Conservation (phyloP, 192 early-diverging fungal species). For the Mortierella antarctica region DNA sequence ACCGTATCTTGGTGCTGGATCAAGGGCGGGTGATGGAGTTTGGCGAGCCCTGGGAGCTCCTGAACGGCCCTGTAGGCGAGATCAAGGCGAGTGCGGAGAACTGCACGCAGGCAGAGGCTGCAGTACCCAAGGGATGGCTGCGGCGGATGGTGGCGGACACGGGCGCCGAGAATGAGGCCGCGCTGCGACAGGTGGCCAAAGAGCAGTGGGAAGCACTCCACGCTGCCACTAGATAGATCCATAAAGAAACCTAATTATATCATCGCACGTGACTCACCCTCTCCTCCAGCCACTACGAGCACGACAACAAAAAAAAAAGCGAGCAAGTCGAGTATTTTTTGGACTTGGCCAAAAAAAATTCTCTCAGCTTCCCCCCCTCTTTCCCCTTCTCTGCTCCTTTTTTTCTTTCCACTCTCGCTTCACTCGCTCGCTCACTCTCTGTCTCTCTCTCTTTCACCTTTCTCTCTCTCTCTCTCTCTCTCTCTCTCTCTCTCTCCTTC, state of each 20-base stretch:
- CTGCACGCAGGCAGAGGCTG: not conserved
- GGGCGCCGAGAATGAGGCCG: conserved; percentile 40
- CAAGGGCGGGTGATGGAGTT: conserved; percentile 81
- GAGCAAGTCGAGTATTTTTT: conserved; percentile 12
- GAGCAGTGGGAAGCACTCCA: conserved; percentile 42
- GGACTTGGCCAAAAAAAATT: conserved; percentile 20
- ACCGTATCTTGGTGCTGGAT: conserved; percentile 79
- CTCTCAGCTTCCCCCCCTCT: not conserved
- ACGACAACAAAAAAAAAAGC: too few relatives aligned
- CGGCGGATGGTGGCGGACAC: conserved; percentile 51
- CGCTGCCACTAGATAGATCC: too few relatives aligned
- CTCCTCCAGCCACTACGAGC: too few relatives aligned
- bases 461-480: not conserved
- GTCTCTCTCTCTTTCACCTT: not conserved
- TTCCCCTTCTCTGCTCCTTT: not conserved
- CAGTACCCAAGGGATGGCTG: conserved; percentile 26
- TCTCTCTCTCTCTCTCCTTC: not conserved
- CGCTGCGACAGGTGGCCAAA: conserved; percentile 33
- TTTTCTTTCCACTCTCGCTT: not conserved
- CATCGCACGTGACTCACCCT: not conserved
- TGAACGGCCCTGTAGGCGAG: conserved; percentile 51
- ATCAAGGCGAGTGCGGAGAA: not conserved
- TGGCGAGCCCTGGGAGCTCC: conserved; percentile 71
- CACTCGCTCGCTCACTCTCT: not conserved
- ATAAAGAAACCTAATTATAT: not conserved